These are phyloP conservation scores for Avena eriantha DNA, from an alignment of 176 grass and related monocot genomes.

Conservation along the genomic window DNA sequence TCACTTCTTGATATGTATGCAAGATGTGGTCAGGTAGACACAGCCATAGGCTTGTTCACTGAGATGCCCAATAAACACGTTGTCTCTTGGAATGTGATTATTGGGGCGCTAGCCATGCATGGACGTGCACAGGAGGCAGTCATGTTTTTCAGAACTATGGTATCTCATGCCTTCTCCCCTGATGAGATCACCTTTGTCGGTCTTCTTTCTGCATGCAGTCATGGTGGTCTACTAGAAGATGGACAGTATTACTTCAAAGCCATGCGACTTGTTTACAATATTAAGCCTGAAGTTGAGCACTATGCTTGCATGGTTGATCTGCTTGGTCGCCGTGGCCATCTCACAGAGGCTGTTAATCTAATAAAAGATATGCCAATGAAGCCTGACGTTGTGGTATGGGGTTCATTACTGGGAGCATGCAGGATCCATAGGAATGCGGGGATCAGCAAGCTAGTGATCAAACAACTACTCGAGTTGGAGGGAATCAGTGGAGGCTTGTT, in stretches of 20 bases:
- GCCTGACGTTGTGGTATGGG: slow-evolving; percentile 65
- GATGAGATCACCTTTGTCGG: slow-evolving; percentile 55
- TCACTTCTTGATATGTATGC: slow-evolving; percentile 59
- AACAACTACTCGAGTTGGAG: slow-evolving; percentile 51
- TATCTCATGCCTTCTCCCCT: slow-evolving; percentile 38
- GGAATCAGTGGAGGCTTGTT: slow-evolving; percentile 46
- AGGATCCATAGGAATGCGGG: slow-evolving; percentile 55
- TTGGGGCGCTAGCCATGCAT: slow-evolving; percentile 55
- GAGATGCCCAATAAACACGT: slow-evolving; percentile 41
- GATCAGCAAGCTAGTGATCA: slow-evolving; percentile 52
- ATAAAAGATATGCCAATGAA: slow-evolving; percentile 60
- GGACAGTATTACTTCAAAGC: slow-evolving; percentile 52
- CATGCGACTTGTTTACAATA: slow-evolving; percentile 51
- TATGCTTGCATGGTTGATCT: slow-evolving; percentile 65
- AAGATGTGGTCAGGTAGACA: slow-evolving; percentile 59
- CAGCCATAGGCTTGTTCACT: slow-evolving; percentile 45
- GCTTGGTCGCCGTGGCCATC: slow-evolving; percentile 42
- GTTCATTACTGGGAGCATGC: slow-evolving; percentile 56
- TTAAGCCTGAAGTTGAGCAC: slow-evolving; percentile 52
- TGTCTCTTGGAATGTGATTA: slow-evolving; percentile 61
- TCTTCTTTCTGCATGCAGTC: slow-evolving; percentile 60
- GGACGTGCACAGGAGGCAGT: slow-evolving; percentile 46
- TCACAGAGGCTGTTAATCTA: slow-evolving; percentile 48
- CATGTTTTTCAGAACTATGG: slow-evolving; percentile 52
- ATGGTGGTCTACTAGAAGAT: slow-evolving; percentile 52